phyloP scores from a whole-genome alignment of 495 filamentous ascomycete species.

The Cercophora samala region DNA sequence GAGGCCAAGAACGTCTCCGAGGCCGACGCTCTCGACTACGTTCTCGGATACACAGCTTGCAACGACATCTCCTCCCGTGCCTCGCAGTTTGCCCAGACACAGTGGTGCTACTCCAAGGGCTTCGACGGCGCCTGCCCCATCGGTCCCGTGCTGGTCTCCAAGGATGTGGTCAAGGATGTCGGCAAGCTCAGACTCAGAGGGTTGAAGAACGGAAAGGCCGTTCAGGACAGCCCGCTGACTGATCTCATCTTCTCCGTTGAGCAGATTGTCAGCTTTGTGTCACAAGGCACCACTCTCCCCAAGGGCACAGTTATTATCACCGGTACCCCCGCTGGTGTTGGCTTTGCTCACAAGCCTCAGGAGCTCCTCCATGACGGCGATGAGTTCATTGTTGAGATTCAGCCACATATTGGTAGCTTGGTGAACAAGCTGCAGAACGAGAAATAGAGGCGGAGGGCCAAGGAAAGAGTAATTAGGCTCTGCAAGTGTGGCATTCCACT shows the following conservation, averaged over 20 bases:
- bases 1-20: slow-evolving; percentile 46
- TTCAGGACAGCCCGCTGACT: slow-evolving; percentile 50
- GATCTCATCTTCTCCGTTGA: slow-evolving; percentile 48
- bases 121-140: slow-evolving; percentile 48
- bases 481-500: neutral
- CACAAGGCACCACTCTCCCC: slow-evolving; percentile 48
- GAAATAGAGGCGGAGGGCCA: slow-evolving; percentile 32
- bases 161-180: slow-evolving; percentile 47
- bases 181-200: slow-evolving; percentile 38
- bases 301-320: slow-evolving; percentile 47
- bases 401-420: slow-evolving; percentile 46
- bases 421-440: slow-evolving; percentile 43
- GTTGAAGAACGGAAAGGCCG: slow-evolving; percentile 46
- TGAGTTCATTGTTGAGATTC: slow-evolving; percentile 47
- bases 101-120: slow-evolving; percentile 50
- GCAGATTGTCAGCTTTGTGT: slow-evolving; percentile 47
- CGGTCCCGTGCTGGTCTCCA: slow-evolving; percentile 55
- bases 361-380: slow-evolving; percentile 46
- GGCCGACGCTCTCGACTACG: slow-evolving; percentile 44
- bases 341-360: slow-evolving; percentile 40
- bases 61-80: slow-evolving; percentile 47
- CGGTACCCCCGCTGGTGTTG: slow-evolving; percentile 49
- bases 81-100: slow-evolving; percentile 44
- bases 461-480: neutral
- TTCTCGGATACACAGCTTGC: slow-evolving; percentile 46